Conservation (phyloP, 2,329 filamentous ascomycete species). For the Verticillium dahliae region DNA sequence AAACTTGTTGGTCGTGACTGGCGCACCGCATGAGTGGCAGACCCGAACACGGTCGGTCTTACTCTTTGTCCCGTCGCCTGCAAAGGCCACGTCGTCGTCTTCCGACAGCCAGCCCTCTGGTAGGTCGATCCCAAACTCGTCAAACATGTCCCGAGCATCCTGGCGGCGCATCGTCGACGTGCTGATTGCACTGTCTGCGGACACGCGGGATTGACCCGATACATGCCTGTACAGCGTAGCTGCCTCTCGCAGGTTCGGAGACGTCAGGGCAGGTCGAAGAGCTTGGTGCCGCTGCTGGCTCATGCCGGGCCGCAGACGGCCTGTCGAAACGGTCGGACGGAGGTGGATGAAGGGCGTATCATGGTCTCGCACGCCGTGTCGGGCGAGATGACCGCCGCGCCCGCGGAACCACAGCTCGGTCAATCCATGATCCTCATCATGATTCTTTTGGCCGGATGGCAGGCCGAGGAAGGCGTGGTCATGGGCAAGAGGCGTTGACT, state of each 20-base stretch:
- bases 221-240: not conserved
- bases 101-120: slow-evolving; percentile 41
- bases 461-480: slow-evolving; percentile 8
- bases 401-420: slow-evolving; percentile 1
- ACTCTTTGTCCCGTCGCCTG: slow-evolving; percentile 23
- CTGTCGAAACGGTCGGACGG: slow-evolving; percentile 6
- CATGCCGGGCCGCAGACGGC: slow-evolving; percentile 1
- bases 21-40: slow-evolving; percentile 44
- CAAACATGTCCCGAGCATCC: slow-evolving; percentile 40
- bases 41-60: slow-evolving; percentile 23
- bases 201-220: slow-evolving; percentile 7
- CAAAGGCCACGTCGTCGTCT: slow-evolving; percentile 19
- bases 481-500: slow-evolving; percentile 3
- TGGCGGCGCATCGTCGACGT: slow-evolving; percentile 28
- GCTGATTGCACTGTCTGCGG: slow-evolving; percentile 17
- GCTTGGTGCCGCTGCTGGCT: not conserved
- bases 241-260: not conserved
- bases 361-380: not conserved
- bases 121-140: slow-evolving; percentile 36
- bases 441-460: not conserved
- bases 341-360: not conserved
- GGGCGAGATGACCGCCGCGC: not conserved
- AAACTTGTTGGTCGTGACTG: slow-evolving; percentile 26
- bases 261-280: not conserved
- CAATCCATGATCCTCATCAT: slow-evolving; percentile 2